Conservation (phyloP, 805 yeast species). For the Yamadazyma tumulicola region DNA sequence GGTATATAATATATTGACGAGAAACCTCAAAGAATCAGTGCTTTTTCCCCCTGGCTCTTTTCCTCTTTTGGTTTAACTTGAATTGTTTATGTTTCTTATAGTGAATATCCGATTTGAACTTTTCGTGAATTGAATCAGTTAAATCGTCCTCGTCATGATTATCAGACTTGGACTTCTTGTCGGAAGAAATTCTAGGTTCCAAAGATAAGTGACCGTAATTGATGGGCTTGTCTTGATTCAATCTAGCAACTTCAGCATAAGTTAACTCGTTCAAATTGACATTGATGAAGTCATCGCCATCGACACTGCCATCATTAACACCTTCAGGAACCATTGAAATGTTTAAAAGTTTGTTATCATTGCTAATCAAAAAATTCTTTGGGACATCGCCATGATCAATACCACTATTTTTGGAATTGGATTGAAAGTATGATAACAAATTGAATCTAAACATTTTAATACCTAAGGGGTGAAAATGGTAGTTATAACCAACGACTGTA, state of each 20-base stretch:
- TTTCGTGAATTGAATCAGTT: slow-evolving; percentile 11
- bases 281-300: slow-evolving; percentile 32
- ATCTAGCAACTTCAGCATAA: slow-evolving; percentile 37
- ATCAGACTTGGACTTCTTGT: not conserved
- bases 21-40: too few species aligned
- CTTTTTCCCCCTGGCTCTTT: slow-evolving; percentile 4
- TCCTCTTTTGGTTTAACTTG: slow-evolving; percentile 13
- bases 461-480: too few species aligned
- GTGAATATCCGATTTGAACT: slow-evolving; percentile 16
- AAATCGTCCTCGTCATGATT: slow-evolving; percentile 5
- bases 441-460: not conserved
- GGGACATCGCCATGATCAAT: slow-evolving; percentile 17
- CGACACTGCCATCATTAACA: slow-evolving; percentile 14
- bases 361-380: slow-evolving; percentile 25
- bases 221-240: slow-evolving; percentile 26
- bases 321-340: slow-evolving; percentile 30
- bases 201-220: slow-evolving; percentile 16
- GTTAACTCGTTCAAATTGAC: slow-evolving; percentile 32
- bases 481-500: too few species aligned
- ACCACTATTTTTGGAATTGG: not conserved
- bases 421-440: not conserved
- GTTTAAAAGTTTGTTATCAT: slow-evolving; percentile 23
- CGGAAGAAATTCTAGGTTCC: not conserved
- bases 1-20: too few species aligned
- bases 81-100: slow-evolving; percentile 15